Conservation (phyloP, 202 grass and related monocot species). For the Setaria viridis region DNA sequence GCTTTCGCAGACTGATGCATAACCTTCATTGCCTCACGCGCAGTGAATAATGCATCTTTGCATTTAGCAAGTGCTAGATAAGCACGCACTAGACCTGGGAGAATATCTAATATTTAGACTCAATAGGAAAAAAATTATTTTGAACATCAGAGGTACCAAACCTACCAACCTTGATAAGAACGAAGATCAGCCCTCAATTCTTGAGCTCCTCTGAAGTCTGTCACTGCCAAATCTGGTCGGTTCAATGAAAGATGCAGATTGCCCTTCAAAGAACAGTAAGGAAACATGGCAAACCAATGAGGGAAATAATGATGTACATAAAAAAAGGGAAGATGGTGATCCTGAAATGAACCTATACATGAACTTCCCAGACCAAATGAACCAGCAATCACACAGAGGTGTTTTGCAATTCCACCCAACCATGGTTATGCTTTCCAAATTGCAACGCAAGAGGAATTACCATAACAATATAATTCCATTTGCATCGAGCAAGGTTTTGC, state of each 20-base stretch:
- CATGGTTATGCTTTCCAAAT: constrained; percentile 35
- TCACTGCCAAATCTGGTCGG: constrained; percentile 89
- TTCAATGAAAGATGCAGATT: constrained; percentile 88
- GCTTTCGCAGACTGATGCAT: constrained; percentile 98
- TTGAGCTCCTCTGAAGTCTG: constrained; percentile 93
- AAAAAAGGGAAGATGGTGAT: constrained; percentile 1
- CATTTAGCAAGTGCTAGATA: constrained; percentile 95
- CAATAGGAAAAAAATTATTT: background rate
- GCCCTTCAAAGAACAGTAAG: constrained; percentile 58
- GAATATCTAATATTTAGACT: constrained; percentile 39
- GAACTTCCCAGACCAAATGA: constrained; percentile 19
- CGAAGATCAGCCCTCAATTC: constrained; percentile 92
- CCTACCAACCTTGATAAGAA: constrained; percentile 84
- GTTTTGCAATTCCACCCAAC: constrained; percentile 27
- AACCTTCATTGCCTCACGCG: constrained; percentile 94
- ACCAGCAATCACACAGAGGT: background rate
- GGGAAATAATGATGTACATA: background rate
- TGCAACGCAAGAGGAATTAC: constrained; percentile 31
- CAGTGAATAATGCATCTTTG: constrained; percentile 95
- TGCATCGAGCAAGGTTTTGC: constrained; percentile 17
- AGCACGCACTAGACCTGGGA: constrained; percentile 79
- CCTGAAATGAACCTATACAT: background rate
- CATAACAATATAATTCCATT: constrained; percentile 25
- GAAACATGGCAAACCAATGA: constrained; percentile 30
- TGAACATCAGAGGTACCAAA: constrained; percentile 13